phyloP scores from a whole-genome alignment of 2,329 filamentous ascomycete genomes.

The Fusarium sp. region DNA sequence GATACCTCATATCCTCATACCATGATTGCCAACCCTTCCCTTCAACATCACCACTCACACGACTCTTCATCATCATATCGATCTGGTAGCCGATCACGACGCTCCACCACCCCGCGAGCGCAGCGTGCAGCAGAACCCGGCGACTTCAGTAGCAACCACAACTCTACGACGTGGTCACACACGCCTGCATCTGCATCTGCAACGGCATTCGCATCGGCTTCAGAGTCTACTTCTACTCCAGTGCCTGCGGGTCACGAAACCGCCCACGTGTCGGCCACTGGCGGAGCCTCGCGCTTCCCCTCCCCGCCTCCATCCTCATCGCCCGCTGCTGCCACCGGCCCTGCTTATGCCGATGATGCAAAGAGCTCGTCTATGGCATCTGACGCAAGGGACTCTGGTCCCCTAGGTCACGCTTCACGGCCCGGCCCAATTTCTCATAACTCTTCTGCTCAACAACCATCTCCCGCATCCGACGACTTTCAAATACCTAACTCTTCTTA shows the following conservation, averaged over 20 bases:
- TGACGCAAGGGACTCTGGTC: conserved; percentile 47
- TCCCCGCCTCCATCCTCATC: conserved; percentile 67
- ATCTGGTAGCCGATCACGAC: conserved; percentile 47
- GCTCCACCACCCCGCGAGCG: conserved; percentile 45
- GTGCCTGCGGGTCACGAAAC: conserved; percentile 38
- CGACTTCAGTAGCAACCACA: conserved; percentile 32
- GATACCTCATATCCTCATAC: conserved; percentile 77
- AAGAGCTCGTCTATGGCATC: conserved; percentile 62
- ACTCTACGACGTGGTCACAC: conserved; percentile 29
- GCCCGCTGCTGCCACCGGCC: conserved; percentile 53
- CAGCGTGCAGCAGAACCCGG: conserved; percentile 39
- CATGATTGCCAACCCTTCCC: conserved; percentile 69
- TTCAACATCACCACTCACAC: conserved; percentile 59
- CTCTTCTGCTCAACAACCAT: conserved; percentile 48
- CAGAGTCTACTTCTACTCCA: conserved; percentile 37
- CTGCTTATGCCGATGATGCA: conserved; percentile 55
- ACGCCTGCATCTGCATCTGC: conserved; percentile 31
- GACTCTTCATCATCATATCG: conserved; percentile 49
- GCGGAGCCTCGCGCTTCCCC: conserved; percentile 61
- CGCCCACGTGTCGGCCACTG: conserved; percentile 48
- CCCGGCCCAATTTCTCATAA: conserved; percentile 33
- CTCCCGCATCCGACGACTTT: conserved; percentile 51
- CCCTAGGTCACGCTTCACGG: conserved; percentile 41
- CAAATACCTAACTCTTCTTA: conserved; percentile 53
- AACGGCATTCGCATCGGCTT: conserved; percentile 14